phyloP scores from a whole-genome alignment of 331 rosid species.

The Arachis monticola region DNA sequence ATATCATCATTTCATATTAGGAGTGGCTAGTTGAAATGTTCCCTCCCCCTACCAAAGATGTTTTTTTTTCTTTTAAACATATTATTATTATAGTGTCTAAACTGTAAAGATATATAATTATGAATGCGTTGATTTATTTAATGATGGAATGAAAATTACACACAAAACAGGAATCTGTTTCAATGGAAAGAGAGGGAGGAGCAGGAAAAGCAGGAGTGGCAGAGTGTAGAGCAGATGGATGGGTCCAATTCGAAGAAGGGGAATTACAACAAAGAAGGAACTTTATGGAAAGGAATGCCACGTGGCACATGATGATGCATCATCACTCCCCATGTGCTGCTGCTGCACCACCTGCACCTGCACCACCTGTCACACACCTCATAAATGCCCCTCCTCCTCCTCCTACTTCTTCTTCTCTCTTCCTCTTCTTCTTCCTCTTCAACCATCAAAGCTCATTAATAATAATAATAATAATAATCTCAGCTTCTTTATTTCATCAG shows the following conservation, averaged over 20 bases:
- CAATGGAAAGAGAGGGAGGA: slow-evolving; percentile 68
- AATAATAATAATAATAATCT: slow-evolving; percentile 42
- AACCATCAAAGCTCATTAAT: slow-evolving; percentile 51
- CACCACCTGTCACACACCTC: slow-evolving; percentile 21
- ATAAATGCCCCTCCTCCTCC: not conserved
- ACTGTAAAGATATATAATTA: too few species aligned
- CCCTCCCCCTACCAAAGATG: slow-evolving; percentile 2
- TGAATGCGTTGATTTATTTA: too few species aligned
- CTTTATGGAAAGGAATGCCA: slow-evolving; percentile 78
- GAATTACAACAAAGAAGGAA: slow-evolving; percentile 68
- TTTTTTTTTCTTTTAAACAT: slow-evolving; percentile 11
- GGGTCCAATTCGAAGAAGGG: slow-evolving; percentile 75
- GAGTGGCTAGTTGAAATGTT: slow-evolving; percentile 48
- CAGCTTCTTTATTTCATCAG: slow-evolving; percentile 48
- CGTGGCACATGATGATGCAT: slow-evolving; percentile 69
- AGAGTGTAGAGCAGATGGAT: slow-evolving; percentile 72
- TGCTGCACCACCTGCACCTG: slow-evolving; percentile 38
- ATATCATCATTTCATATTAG: not conserved
- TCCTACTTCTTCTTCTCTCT: not conserved
- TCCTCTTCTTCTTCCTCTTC: not conserved
- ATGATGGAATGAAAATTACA: not conserved
- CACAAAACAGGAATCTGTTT: slow-evolving; percentile 71
- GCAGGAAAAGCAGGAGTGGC: slow-evolving; percentile 52
- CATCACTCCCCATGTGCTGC: slow-evolving; percentile 57
- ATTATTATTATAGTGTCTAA: not conserved